Evolutionary conservation across 805 yeast species (phyloP), one percentile per base, ranked within the genome.

Genomic region (Alloascoidea hylecoeti): DNA sequence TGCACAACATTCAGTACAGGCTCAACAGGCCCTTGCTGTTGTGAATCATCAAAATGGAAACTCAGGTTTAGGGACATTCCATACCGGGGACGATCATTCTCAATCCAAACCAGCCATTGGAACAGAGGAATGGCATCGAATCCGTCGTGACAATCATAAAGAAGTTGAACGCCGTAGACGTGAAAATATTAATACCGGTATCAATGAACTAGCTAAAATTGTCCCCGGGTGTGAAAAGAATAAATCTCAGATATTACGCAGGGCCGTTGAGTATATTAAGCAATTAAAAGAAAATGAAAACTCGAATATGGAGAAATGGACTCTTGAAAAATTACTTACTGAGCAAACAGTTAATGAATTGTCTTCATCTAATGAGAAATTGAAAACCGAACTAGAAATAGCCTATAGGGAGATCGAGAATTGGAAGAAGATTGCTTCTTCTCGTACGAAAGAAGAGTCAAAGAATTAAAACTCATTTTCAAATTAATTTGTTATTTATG

Each of bases 151-250:
- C 49, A 88, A 85, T 58, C 98, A 92, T 63, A 88, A 86, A 59
- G 96, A 88, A 59, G 96, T 88, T 16, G 96, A 88, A 61, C 71
- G 95, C 53, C 75, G 95, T 49, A 73, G 96, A 58, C 73, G 96
- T 52, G 95, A 86, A 54, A 72, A 77, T 35, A 88, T 88, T 53
- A 88, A 85, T 58, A 63, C 68, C 33, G 96, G 95, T n/a, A 85
- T 88, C 51, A 75, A 74, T 49, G 83, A 77, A 48, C 66, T 88
- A 48, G 80, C 88, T 19, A 72, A 72, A 16, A 56, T 88, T 42
- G 72, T 88, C 39, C 95, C 95, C 14, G 75, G 83, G 12, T 72
- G 76, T 37, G 95, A 85, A 52, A 73, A 83, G 40, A 89, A 89
- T 58, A 92, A 92, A 65, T 81, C 96, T 14, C 89, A 85, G 55